Evolutionary conservation across 2,329 filamentous ascomycete genomes (phyloP), one percentile per base, ranked within the genome.

Genomic region (Trichoderma atroviride): DNA sequence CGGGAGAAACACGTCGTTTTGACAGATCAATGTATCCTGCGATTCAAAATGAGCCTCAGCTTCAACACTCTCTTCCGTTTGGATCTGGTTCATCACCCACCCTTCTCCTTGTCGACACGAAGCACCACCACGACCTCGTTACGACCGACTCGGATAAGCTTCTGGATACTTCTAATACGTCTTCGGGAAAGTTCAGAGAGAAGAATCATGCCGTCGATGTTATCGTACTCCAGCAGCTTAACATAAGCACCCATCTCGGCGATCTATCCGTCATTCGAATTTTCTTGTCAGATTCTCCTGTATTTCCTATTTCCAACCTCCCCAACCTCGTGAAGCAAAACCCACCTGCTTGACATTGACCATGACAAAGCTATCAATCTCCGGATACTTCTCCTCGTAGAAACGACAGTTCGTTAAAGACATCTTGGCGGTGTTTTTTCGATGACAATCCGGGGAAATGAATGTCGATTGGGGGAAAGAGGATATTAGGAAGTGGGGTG

Each of bases 181-280:
- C 96, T 89, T 87, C 96, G 90, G 70, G 96, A 99, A 73, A 99
- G 89, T 83, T 99, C 96, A 77, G 93, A 97, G 74, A 99, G 93
- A 74, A 99, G 86, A 78, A 99, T 99, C 96, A 99, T 99, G 89
- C 96, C 96, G 81, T 99, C 96, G 78, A 99, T 99, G 85, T 98
- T 97, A 84, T 99, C 96, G 84, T 99, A 99, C 85, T 99, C 96
- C 76, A 99, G 91, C 69, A 99, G 91, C 85, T 99, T 99, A 79
- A 99, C 96, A 82, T 99, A 99, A 77, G 96, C 96, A 82, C 96
- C 96, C 96, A 99, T 99, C 84, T 99, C 96, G 81, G 96, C 96
- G 80, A 99, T 99, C 92, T 96, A 75, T 61, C 68, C 35, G 63
- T 66, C 60, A 70, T 70, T 58, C 11, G 3, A 50, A 43, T 9